phyloP scores from a whole-genome alignment of 164 flowering plant species.

The Sextonia rubra region DNA sequence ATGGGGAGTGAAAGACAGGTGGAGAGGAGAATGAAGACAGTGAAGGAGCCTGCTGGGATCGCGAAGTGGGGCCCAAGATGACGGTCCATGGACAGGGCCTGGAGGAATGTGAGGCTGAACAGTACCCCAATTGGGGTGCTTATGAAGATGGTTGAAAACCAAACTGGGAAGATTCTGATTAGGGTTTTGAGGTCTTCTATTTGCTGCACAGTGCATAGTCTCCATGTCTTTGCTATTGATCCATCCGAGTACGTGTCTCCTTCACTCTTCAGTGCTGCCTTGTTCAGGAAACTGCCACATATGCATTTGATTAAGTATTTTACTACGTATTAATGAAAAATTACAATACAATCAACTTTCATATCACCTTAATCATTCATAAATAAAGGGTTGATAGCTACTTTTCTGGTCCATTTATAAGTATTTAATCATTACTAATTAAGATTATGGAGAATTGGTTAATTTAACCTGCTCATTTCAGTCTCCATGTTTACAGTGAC shows the following conservation, averaged over 20 bases:
- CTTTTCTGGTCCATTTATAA: no score
- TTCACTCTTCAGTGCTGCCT: conserved; percentile 38
- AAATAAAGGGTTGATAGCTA: no score
- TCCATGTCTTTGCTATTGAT: conserved; percentile 39
- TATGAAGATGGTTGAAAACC: conserved; percentile 38
- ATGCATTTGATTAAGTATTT: neutral
- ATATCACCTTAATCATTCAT: no score
- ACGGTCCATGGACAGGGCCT: conserved; percentile 58
- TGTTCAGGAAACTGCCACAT: conserved; percentile 32
- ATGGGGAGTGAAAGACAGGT: conserved; percentile 32
- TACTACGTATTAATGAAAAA: no score
- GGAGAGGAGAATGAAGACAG: conserved; percentile 32
- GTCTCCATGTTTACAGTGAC: no score
- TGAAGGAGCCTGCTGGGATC: conserved; percentile 51
- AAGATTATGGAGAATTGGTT: no score
- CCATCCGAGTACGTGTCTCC: conserved; percentile 30
- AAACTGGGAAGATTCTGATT: conserved; percentile 40
- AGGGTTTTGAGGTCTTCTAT: conserved; percentile 57
- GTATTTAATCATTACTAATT: no score
- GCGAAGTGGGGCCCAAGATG: conserved; percentile 40
- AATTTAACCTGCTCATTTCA: no score
- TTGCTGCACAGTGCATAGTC: conserved; percentile 42
- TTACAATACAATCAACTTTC: no score
- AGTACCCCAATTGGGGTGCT: conserved; percentile 35
- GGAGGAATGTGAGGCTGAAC: conserved; percentile 35